Base-by-base conservation (phyloP, 2,329 filamentous ascomycete genomes). In the Colletotrichum filicis region DNA sequence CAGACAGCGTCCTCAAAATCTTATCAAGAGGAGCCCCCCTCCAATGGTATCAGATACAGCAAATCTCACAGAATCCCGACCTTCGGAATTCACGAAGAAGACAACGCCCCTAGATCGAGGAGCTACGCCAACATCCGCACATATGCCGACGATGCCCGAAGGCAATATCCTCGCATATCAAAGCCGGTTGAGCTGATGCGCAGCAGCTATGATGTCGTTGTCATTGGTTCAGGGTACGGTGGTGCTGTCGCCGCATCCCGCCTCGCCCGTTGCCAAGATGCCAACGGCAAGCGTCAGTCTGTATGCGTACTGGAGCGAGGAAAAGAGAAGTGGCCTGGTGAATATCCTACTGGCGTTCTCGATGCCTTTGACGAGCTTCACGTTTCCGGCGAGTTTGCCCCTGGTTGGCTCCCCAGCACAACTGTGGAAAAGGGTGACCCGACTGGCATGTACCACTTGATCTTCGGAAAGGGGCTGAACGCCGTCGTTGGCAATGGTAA, bases 191-290 rank as follows among this genome's bases (percentile, higher is more conserved):
- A 91, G 77, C 81, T 91, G 30, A 87, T 92, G 78, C 85, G 87
- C 30, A 82, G 83, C 68, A 82, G 82, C 7, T 93, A 94, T 76
- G 92, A 93, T 80, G 88, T 88, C 52, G 87, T 94, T 12, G 90
- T 93, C 35, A 89, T 93, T 70, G 92, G 92, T 1, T 92, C 91
- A 11, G 92, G 92, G 1, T 94, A 93, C 79, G 92, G 92, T 28
- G 91, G 90, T 52, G 89, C 87, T 28, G 88, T 93, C 24, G 91
- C 92, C 3, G 92, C 91, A 0, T 89, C 90, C 26, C 86, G 91
- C 12, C 90, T 93, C 87, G 88, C 91, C 3, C 86, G 92, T 66
- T 87, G 87, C 1, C 87, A 71, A 35, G 71, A 71, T 56, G 79
- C 79, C 0, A 66, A 69, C 7, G 84, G 74, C n/a, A 72, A 74